Percentiles rank a stretch among this genome's conserved stretches.
Conservation (phyloP, 2,329 filamentous ascomycete genomes). For the Hypoxylon sp. region DNA sequence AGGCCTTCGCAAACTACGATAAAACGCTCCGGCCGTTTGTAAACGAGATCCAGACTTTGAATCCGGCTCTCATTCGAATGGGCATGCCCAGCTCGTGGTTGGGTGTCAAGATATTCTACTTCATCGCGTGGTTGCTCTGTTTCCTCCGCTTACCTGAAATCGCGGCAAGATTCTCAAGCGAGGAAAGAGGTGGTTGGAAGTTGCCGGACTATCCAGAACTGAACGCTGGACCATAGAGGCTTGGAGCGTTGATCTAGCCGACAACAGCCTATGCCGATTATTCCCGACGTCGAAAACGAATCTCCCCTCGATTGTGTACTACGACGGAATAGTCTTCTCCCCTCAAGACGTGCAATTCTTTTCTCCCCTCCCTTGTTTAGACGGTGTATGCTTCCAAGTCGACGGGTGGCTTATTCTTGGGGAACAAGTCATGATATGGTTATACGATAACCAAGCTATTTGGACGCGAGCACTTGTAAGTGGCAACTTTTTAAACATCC, state of each 20-base stretch:
- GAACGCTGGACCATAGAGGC: conserved; percentile 2
- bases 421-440: background rate
- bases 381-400: background rate
- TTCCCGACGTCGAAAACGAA: background rate
- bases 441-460: background rate
- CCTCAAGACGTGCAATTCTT: background rate
- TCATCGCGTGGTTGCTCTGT: conserved; percentile 29
- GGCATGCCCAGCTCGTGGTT: conserved; percentile 39
- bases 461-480: background rate
- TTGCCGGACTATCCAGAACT: conserved; percentile 46
- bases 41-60: conserved; percentile 38
- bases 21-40: conserved; percentile 45
- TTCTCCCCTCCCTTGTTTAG: background rate
- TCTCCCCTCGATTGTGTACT: conserved; percentile 14
- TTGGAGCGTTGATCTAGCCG: background rate
- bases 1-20: conserved; percentile 44
- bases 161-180: conserved; percentile 33
- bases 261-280: no score
- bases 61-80: conserved; percentile 12
- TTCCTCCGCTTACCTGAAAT: conserved; percentile 43
- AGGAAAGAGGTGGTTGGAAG: conserved; percentile 42
- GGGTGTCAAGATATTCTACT: conserved; percentile 41
- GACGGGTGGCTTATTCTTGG: background rate
- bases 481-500: background rate
- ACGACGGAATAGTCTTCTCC: background rate